These are phyloP conservation scores for Recurvomyces mirabilis DNA, from an alignment of 495 filamentous ascomycete species.

Conservation along the genomic window DNA sequence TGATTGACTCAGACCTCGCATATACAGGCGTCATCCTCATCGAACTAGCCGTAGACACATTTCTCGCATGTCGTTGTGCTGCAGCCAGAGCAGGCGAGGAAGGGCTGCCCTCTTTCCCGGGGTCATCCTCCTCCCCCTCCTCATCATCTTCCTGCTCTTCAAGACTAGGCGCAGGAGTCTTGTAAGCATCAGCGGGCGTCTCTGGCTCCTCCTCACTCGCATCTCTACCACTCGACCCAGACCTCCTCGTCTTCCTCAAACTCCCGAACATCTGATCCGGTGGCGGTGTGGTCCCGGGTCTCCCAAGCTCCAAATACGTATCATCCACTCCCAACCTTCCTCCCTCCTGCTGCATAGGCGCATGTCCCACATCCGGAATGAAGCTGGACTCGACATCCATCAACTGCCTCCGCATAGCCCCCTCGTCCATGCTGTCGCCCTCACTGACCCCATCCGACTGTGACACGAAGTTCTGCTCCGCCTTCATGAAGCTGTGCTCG, in stretches of 20 bases:
- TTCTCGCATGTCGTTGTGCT: constrained; percentile 25
- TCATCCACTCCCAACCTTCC: constrained; percentile 42
- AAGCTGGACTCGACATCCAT: constrained; percentile 88
- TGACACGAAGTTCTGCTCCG: constrained; percentile 1
- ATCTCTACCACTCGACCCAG: neutral
- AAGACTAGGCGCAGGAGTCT: constrained; percentile 35
- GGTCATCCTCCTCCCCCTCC: constrained; percentile 13
- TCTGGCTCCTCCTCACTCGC: constrained; percentile 18
- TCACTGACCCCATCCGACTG: constrained; percentile 14
- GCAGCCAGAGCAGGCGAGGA: constrained; percentile 33
- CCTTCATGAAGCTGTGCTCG: constrained; percentile 13
- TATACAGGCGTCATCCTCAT: neutral
- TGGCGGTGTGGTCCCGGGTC: constrained; percentile 22
- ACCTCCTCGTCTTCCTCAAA: constrained; percentile 1
- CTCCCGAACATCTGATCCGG: constrained; percentile 13
- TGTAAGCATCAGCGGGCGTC: constrained; percentile 38
- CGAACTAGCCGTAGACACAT: constrained; percentile 15
- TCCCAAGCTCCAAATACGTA: constrained; percentile 50
- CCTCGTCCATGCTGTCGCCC: constrained; percentile 47
- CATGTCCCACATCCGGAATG: constrained; percentile 43
- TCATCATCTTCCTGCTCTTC: constrained; percentile 17
- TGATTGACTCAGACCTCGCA: neutral
- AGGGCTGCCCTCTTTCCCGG: constrained; percentile 18
- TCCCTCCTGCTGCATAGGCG: constrained; percentile 28
- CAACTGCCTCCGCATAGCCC: constrained; percentile 54